Evolutionary conservation across 805 yeast species (phyloP), one percentile per base, ranked within the genome.

Genomic region (Schwanniomyces vanrijiae): DNA sequence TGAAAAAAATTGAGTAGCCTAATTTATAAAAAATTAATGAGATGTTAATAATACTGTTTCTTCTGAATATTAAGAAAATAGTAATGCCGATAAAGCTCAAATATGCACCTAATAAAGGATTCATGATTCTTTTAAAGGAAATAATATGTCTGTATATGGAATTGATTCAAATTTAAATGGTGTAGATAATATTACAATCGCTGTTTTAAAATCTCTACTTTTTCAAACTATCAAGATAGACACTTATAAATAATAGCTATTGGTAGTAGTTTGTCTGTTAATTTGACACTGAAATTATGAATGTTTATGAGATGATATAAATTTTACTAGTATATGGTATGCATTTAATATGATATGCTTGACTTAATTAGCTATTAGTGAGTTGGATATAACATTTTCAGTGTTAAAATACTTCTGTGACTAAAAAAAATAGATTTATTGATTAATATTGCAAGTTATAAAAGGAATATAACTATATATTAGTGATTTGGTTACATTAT

Each of bases 241-340:
- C 88, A 83, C 55, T 61, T 84, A 56, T 82, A 82, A 53, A 82
- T 84, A 79, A 77, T 84, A 50, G 82, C 88, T 29, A 80, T 84
- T 39, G 88, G 88, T 34, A 83, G 86, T 40, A 88, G 90, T 59
- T 65, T 84, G 46, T 82, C 83, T 49, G 78, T 84, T 42, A 86
- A 86, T 50, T 77, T 86, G 1, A 88, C 45, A 19, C 29, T 37
- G 76, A 86, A 1, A 88, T 66, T 84, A 49, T 62, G 60, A 37
- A 71, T 78, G n/a, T n/a, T 14, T 88, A 86, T 53, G 88, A 88
- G 39, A 85, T 86, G 5, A 84, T 82, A 3, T 80, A 83, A 34
- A 60, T 83, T 24, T 69, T 83, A 43, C 80, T 83, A 42, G 83
- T 80, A 50, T 78, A 81, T 73, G 51, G 64, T n/a, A 57, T 81